Conservation (phyloP, 1,284 basidiomycete species). For the Leccinum subfulvum region DNA sequence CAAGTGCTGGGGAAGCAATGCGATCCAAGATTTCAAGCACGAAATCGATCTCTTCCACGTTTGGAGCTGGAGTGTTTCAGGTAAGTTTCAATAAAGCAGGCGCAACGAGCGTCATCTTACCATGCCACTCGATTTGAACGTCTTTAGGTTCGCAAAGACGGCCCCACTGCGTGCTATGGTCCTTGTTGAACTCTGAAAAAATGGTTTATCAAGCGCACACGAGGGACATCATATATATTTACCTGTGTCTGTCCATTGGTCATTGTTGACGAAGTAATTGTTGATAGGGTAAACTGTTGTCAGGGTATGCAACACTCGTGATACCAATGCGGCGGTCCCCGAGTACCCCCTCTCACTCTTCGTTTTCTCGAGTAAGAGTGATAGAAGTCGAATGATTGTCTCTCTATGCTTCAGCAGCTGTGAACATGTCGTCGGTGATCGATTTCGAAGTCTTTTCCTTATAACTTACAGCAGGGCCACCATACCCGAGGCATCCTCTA, state of each 20-base stretch:
- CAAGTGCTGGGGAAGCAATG: conserved; percentile 66
- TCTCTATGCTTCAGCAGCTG: conserved; percentile 73
- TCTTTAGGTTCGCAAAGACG: conserved; percentile 78
- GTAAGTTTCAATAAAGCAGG: not conserved
- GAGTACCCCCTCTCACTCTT: conserved; percentile 90
- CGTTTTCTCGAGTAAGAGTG: conserved; percentile 73
- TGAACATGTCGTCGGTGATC: conserved; percentile 7
- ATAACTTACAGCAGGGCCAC: conserved; percentile 56
- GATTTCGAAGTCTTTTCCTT: not conserved
- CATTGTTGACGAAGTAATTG: conserved; percentile 79
- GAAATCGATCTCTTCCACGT: conserved; percentile 75
- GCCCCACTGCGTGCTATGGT: conserved; percentile 84
- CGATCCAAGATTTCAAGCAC: conserved; percentile 57
- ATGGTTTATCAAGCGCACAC: not conserved
- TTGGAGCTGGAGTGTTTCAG: conserved; percentile 56
- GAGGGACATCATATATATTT: conserved; percentile 20
- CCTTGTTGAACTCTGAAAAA: conserved; percentile 62
- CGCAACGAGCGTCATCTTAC: conserved; percentile 38
- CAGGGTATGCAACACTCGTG: conserved; percentile 76
- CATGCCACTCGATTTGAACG: conserved; percentile 87
- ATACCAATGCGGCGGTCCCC: conserved; percentile 77
- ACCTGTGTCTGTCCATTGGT: conserved; percentile 82
- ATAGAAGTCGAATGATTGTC: conserved; percentile 68
- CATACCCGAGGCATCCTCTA: conserved; percentile 75
- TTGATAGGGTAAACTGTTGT: conserved; percentile 81